These are phyloP conservation scores for Vitis hybrid DNA, from an alignment of 177 flowering plant genomes.

Conservation along the genomic window DNA sequence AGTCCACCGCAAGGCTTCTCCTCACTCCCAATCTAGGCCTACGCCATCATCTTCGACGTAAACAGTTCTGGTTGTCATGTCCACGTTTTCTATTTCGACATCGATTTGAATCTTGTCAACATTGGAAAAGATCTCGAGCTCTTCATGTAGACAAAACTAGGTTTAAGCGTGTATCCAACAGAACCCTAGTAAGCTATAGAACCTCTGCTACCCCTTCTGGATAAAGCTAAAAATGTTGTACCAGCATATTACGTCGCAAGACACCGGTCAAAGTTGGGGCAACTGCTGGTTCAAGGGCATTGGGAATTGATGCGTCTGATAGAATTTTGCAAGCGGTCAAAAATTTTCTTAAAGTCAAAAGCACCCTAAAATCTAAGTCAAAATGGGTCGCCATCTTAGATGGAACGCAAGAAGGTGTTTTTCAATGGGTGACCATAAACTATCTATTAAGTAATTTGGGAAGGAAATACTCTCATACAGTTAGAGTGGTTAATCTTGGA, in stretches of 20 bases:
- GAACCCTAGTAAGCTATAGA: constrained; percentile 70
- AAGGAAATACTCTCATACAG: too few species aligned
- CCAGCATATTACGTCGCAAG: constrained; percentile 45
- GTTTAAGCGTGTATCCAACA: constrained; percentile 70
- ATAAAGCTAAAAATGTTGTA: constrained; percentile 63
- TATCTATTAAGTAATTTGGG: too few species aligned
- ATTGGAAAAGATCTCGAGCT: too few species aligned
- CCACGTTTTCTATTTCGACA: constrained; percentile 84
- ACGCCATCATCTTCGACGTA: constrained; percentile 81
- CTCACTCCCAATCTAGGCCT: too few species aligned
- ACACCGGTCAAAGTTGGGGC: constrained; percentile 42
- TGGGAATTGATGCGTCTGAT: constrained; percentile 29
- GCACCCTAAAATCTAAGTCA: constrained; percentile 49
- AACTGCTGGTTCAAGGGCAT: too few species aligned
- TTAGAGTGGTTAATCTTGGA: too few species aligned
- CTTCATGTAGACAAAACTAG: constrained; percentile 31
- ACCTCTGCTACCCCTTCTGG: constrained; percentile 57
- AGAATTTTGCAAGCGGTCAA: constrained; percentile 82
- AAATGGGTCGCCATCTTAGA: constrained; percentile 72
- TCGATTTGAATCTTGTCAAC: constrained; percentile 19
- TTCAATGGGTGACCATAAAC: constrained; percentile 33
- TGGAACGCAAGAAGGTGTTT: constrained; percentile 90
- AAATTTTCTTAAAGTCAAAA: constrained; percentile 55
- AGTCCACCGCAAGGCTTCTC: too few species aligned
- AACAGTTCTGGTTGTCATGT: constrained; percentile 98